These are phyloP conservation scores for Starmerella bombi DNA, from an alignment of 805 yeast species.

Conservation along the genomic window DNA sequence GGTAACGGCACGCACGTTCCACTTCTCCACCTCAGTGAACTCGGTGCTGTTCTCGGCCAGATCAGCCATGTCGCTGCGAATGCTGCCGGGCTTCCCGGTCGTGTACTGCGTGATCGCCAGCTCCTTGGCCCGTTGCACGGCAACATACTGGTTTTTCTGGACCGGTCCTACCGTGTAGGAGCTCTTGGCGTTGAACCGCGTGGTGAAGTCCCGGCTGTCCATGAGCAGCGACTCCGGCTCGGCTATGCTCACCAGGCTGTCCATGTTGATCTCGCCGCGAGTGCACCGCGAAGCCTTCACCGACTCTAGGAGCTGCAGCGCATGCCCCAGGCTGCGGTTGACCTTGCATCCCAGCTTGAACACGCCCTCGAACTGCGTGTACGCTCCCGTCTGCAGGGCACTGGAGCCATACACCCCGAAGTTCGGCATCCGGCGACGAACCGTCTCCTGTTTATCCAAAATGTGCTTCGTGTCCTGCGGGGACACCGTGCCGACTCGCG, in stretches of 20 bases:
- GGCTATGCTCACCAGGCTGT: constrained; percentile 8
- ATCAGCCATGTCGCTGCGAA: neutral
- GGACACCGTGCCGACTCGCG: constrained; percentile 35
- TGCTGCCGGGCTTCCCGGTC: neutral
- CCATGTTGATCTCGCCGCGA: constrained; percentile 12
- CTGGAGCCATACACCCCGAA: constrained; percentile 36
- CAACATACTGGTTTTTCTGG: constrained; percentile 8
- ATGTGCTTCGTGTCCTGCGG: constrained; percentile 28
- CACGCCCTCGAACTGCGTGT: constrained; percentile 55
- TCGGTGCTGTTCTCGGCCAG: constrained; percentile 8
- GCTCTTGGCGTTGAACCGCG: constrained; percentile 17
- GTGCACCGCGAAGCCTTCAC: constrained; percentile 18
- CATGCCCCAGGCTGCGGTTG: constrained; percentile 36
- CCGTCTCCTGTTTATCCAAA: neutral
- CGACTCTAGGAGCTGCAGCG: constrained; percentile 23
- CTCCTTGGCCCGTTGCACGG: constrained; percentile 12
- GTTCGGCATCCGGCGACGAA: constrained; percentile 35
- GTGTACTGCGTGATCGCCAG: neutral
- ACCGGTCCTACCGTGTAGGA: constrained; percentile 9
- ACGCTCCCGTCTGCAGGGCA: constrained; percentile 48
- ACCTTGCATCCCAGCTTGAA: constrained; percentile 45
- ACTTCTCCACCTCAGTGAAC: constrained; percentile 30
- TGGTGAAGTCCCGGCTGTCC: constrained; percentile 51
- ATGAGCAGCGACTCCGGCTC: constrained; percentile 8
- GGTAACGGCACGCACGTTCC: constrained; percentile 24